phyloP scores from a whole-genome alignment of 2,329 filamentous ascomycete genomes.

The Teratosphaeriaceae sp. region DNA sequence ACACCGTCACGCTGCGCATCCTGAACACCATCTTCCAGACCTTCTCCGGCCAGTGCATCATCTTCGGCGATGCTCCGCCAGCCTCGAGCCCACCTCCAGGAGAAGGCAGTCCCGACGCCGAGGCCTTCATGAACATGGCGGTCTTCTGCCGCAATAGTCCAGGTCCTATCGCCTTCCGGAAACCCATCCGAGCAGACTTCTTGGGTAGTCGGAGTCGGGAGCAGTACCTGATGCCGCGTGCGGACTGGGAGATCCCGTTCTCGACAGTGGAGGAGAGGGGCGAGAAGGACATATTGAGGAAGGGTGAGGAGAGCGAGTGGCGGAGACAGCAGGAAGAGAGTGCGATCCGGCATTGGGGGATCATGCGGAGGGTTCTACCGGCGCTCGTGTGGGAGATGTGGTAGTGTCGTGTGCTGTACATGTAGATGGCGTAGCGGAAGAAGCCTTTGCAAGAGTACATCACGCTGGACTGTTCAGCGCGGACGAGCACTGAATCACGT shows the following conservation, averaged over 20 bases:
- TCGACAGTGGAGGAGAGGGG: constrained; percentile 25
- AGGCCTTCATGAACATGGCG: constrained; percentile 91
- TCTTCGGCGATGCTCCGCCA: constrained; percentile 72
- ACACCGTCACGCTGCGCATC: constrained; percentile 69
- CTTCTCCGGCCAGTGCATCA: constrained; percentile 75
- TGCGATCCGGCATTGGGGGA: constrained; percentile 78
- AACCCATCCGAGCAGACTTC: constrained; percentile 58
- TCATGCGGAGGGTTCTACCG: constrained; percentile 84
- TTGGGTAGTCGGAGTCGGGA: constrained; percentile 64
- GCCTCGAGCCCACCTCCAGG: constrained; percentile 31
- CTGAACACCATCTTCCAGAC: constrained; percentile 74
- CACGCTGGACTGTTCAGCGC: too few relatives aligned
- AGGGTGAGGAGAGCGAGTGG: constrained; percentile 60
- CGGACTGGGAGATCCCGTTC: constrained; percentile 55
- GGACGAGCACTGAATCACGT: too few relatives aligned
- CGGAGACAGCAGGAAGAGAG: constrained; percentile 66
- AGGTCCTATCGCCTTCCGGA: constrained; percentile 52
- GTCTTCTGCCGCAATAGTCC: constrained; percentile 77
- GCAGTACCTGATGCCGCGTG: constrained; percentile 63
- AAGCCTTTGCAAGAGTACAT: background rate
- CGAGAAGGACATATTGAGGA: constrained; percentile 29
- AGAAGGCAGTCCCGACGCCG: constrained; percentile 29
- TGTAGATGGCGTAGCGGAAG: background rate
- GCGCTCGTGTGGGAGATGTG: constrained; percentile 78
- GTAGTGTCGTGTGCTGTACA: constrained; percentile 42